phyloP scores from a whole-genome alignment of 495 filamentous ascomycete species.

The Penicillium longicatenatum region DNA sequence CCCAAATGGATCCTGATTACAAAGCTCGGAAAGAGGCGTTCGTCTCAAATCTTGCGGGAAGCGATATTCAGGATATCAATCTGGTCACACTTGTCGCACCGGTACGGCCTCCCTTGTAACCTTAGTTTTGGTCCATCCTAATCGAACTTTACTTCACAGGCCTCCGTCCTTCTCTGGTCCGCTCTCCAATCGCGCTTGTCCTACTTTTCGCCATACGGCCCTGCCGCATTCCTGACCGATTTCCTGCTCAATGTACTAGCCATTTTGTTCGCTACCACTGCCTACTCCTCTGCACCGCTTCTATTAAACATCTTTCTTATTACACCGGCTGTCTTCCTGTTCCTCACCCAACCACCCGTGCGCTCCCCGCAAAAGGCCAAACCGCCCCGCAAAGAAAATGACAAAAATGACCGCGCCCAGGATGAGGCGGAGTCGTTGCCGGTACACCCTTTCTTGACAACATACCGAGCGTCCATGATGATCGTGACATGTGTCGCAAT shows the following conservation, averaged over 20 bases:
- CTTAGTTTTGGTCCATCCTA: background rate
- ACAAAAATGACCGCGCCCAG: conserved; percentile 28
- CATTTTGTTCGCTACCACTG: conserved; percentile 79
- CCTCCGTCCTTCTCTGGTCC: conserved; percentile 84
- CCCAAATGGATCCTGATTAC: conserved; percentile 64
- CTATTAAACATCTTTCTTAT: conserved; percentile 77
- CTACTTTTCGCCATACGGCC: conserved; percentile 77
- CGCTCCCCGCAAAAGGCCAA: conserved; percentile 55
- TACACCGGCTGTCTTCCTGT: conserved; percentile 65
- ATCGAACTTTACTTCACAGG: conserved; percentile 45
- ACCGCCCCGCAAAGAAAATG: conserved; percentile 52
- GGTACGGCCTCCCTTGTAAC: conserved; percentile 53
- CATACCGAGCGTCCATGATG: conserved; percentile 89
- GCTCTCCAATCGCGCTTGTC: conserved; percentile 82
- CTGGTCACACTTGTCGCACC: conserved; percentile 79
- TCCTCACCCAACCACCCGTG: conserved; percentile 47
- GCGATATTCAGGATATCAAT: conserved; percentile 83
- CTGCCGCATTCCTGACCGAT: conserved; percentile 69
- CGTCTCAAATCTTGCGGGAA: conserved; percentile 89
- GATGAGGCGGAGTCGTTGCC: conserved; percentile 58
- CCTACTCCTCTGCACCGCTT: conserved; percentile 76
- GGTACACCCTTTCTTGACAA: conserved; percentile 86
- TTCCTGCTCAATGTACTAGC: conserved; percentile 83
- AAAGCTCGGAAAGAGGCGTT: conserved; percentile 93
- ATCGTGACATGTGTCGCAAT: conserved; percentile 91